Base-by-base conservation (phyloP, 495 filamentous ascomycete genomes). In the Jackrogersella minutella region DNA sequence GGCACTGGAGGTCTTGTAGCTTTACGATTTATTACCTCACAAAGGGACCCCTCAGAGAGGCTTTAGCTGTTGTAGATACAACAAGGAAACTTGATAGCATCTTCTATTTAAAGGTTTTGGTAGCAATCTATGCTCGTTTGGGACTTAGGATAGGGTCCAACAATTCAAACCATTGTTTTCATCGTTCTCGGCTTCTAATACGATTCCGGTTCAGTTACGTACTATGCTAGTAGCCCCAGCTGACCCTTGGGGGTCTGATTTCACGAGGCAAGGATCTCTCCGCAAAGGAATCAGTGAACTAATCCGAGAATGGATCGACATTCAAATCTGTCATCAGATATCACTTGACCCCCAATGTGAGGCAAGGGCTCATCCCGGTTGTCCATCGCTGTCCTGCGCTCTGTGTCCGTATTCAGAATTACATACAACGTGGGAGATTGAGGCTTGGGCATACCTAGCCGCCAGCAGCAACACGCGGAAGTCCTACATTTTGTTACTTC, bases 381-480 rank as follows among this genome's bases (percentile, higher is more conserved):
- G 43, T 47, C 54, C 53, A 54, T 58, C 51, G 37, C 46, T 53
- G 22, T 39, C 41, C 28, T 36, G 64, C 16, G 31, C 53, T 68
- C 59, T 59, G 65, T 64, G 55, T 58, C 59, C 59, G 59, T 68
- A 68, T 68, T 54, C 52, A 63, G 65, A 68, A 59, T 62, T 68
- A 51, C 36, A 43, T 63, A 56, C 37, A 43, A 60, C 26, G 7
- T 5, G 11, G 31, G 59, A 44, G 49, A 68, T 21, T 40, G 59
- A 64, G 59, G 65, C 65, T 68, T 59, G 24, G 59, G 21, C 59
- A 49, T 59, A 68, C n/a, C n/a, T n/a, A n/a, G n/a, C n/a, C n/a
- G 65, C 54, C 59, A 59, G 59, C 53, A 59, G 36, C 22, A 65
- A 58, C 49, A 47, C 37, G 41, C 50, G 31, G 54, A 54, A 34